Conservation (phyloP, 1,284 basidiomycete genomes). For the Sanghuangporus sanghuang region DNA sequence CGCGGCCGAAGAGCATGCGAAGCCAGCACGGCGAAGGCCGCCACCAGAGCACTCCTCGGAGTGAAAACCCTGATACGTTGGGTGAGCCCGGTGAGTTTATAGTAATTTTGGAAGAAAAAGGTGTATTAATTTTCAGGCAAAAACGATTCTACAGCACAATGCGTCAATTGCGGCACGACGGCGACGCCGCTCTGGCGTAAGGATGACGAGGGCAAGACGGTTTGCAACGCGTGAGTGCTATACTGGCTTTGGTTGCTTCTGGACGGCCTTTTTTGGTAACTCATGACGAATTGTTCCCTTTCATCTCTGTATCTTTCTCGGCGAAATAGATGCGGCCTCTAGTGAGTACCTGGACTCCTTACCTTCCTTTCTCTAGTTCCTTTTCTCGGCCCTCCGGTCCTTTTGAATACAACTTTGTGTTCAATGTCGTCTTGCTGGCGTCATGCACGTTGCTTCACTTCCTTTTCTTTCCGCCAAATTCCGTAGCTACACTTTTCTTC, state of each 20-base stretch:
- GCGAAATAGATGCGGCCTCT: slow-evolving; percentile 39
- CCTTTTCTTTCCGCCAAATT: background rate
- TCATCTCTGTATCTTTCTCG: background rate
- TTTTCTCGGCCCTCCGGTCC: slow-evolving; percentile 30
- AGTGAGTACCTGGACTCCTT: slow-evolving; percentile 35
- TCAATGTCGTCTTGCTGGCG: background rate
- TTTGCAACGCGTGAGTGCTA: slow-evolving; percentile 77
- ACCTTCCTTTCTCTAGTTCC: background rate
- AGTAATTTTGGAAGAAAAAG: slow-evolving; percentile 20
- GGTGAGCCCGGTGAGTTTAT: slow-evolving; percentile 27
- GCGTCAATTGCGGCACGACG: slow-evolving; percentile 86
- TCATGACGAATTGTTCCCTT: slow-evolving; percentile 4
- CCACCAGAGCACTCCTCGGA: slow-evolving; percentile 54
- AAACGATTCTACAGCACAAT: slow-evolving; percentile 53
- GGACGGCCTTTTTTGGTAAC: background rate
- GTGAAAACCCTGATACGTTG: slow-evolving; percentile 37
- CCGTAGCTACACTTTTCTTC: background rate
- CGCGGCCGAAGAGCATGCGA: slow-evolving; percentile 79
- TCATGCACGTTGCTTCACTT: slow-evolving; percentile 12
- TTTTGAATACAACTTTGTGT: slow-evolving; percentile 26
- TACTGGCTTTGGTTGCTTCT: background rate
- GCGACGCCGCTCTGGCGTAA: slow-evolving; percentile 90
- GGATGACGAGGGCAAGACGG: slow-evolving; percentile 87
- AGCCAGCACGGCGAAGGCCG: slow-evolving; percentile 64
- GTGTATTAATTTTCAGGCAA: slow-evolving; percentile 16